Percentiles rank a stretch among this genome's conserved stretches.
These are phyloP conservation scores for Tolypocladium paradoxum DNA, from an alignment of 2,329 filamentous ascomycete species.

Conservation along the genomic window DNA sequence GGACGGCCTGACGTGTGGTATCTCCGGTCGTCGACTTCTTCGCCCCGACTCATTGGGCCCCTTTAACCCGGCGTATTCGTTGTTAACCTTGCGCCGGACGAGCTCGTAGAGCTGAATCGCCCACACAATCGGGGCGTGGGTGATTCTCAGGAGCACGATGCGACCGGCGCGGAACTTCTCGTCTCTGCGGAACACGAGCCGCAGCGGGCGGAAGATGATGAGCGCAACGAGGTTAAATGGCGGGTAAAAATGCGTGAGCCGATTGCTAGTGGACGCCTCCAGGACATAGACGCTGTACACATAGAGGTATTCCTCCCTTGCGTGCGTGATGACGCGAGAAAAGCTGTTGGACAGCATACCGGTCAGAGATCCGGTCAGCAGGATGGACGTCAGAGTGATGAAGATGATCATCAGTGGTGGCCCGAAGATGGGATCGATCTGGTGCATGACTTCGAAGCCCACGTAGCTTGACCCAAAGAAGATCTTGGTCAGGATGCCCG, in stretches of 20 bases:
- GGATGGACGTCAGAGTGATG: conserved; percentile 65
- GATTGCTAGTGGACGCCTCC: conserved; percentile 56
- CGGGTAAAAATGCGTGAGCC: conserved; percentile 59
- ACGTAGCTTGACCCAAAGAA: conserved; percentile 70
- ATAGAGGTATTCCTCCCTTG: conserved; percentile 68
- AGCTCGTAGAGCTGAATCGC: conserved; percentile 59
- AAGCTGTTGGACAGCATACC: conserved; percentile 71
- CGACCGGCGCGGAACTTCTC: conserved; percentile 50
- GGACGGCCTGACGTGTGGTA: conserved; percentile 6
- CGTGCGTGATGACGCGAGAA: conserved; percentile 50
- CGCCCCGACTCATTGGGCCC: conserved; percentile 26
- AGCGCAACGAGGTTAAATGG: conserved; percentile 67
- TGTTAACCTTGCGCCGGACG: conserved; percentile 25
- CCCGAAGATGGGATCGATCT: conserved; percentile 48
- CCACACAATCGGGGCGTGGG: conserved; percentile 58
- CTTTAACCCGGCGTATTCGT: conserved; percentile 37
- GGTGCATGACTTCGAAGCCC: conserved; percentile 58
- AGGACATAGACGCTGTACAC: conserved; percentile 59
- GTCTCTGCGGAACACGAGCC: conserved; percentile 55
- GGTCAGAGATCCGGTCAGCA: conserved; percentile 69
- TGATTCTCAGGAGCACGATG: conserved; percentile 51
- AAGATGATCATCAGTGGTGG: conserved; percentile 61
- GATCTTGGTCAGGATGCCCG: conserved; percentile 67
- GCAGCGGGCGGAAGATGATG: conserved; percentile 59
- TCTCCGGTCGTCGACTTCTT: conserved; percentile 10